Evolutionary conservation across 495 filamentous ascomycete species (phyloP).

Genomic region (Cercophora newfieldiana): DNA sequence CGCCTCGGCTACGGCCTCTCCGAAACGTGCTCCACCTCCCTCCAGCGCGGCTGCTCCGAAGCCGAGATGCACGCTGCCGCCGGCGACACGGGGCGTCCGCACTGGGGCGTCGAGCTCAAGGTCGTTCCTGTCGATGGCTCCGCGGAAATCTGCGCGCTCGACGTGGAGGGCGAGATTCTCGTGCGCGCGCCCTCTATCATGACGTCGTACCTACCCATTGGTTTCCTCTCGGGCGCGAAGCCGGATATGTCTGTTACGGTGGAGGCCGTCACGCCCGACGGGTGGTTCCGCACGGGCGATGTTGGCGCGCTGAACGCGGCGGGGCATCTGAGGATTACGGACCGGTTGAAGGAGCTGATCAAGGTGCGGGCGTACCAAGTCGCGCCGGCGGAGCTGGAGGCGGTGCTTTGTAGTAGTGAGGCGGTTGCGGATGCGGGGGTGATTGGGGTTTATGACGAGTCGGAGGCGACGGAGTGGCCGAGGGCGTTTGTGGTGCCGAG

Average conservation of each 20-base stretch:
- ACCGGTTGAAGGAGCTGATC: conserved; percentile 77
- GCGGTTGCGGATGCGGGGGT: conserved; percentile 65
- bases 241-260: conserved; percentile 48
- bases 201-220: conserved; percentile 52
- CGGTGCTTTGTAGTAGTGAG: conserved; percentile 56
- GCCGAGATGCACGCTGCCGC: conserved; percentile 58
- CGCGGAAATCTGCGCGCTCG: conserved; percentile 48
- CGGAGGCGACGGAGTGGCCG: conserved; percentile 46
- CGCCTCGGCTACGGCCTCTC: conserved; percentile 72
- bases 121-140: conserved; percentile 47
- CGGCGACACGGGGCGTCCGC: conserved; percentile 59
- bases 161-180: conserved; percentile 61
- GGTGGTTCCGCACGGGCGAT: conserved; percentile 68
- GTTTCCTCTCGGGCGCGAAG: conserved; percentile 15
- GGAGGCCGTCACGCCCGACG: conserved; percentile 61
- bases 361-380: conserved; percentile 74
- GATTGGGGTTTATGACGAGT: conserved; percentile 63
- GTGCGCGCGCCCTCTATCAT: conserved; percentile 57
- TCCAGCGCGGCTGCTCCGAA: conserved; percentile 54
- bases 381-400: conserved; percentile 70
- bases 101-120: conserved; percentile 57
- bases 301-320: conserved; percentile 58
- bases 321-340: conserved; percentile 69
- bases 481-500: conserved; percentile 30
- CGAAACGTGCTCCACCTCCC: conserved; percentile 64